phyloP scores from a whole-genome alignment of 768 basidiomycete genomes.

The Trametes gibbosa region DNA sequence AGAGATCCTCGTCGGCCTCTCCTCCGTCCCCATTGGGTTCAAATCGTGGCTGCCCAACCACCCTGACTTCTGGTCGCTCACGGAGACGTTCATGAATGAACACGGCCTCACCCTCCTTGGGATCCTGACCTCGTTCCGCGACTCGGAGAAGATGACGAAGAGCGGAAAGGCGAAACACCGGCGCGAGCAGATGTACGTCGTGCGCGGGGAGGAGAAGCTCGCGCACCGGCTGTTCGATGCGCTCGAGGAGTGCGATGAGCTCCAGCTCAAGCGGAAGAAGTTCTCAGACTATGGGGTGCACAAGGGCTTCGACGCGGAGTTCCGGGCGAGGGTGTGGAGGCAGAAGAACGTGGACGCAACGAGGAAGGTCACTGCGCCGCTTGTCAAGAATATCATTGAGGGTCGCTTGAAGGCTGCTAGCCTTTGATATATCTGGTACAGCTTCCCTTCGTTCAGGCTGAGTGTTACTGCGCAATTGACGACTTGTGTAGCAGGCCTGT shows the following conservation, averaged over 20 bases:
- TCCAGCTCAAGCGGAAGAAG: slow-evolving; percentile 47
- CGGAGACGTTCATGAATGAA: slow-evolving; percentile 62
- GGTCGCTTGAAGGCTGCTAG: slow-evolving; percentile 14
- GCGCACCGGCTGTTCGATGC: slow-evolving; percentile 53
- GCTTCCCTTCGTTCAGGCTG: not conserved
- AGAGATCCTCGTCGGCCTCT: slow-evolving; percentile 66
- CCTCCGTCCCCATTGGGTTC: slow-evolving; percentile 76
- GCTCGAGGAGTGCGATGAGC: slow-evolving; percentile 51
- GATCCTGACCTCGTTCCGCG: slow-evolving; percentile 72
- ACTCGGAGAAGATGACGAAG: slow-evolving; percentile 39
- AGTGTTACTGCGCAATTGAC: too few species aligned
- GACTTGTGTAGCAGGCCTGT: too few species aligned
- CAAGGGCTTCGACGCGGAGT: slow-evolving; percentile 29
- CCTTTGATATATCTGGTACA: not conserved
- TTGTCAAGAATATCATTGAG: slow-evolving; percentile 61
- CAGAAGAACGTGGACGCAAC: slow-evolving; percentile 64
- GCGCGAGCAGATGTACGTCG: slow-evolving; percentile 67
- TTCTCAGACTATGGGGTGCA: slow-evolving; percentile 25
- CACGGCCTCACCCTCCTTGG: slow-evolving; percentile 68
- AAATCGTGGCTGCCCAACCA: slow-evolving; percentile 51
- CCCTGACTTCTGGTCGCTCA: slow-evolving; percentile 36
- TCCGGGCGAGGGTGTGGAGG: slow-evolving; percentile 51
- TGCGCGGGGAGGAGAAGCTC: slow-evolving; percentile 44
- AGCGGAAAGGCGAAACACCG: slow-evolving; percentile 54
- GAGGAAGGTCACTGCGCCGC: slow-evolving; percentile 65